phyloP scores from a whole-genome alignment of 2,329 filamentous ascomycete genomes.

The Aspergillus sp. region DNA sequence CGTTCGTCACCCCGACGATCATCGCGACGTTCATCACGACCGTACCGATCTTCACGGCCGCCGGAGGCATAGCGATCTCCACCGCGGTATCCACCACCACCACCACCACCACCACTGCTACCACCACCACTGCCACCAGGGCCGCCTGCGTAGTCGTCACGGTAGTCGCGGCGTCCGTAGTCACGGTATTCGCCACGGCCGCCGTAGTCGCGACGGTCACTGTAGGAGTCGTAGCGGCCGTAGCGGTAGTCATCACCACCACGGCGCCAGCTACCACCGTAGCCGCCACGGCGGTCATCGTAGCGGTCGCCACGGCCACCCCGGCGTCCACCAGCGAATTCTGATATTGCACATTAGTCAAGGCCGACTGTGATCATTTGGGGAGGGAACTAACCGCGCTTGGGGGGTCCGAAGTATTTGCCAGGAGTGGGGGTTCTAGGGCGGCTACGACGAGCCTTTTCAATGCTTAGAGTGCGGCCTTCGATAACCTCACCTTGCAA shows the following conservation, averaged over 20 bases:
- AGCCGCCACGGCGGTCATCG: conserved; percentile 55
- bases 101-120: conserved; percentile 23
- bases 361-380: background rate
- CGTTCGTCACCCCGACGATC: conserved; percentile 49
- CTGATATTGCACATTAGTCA: conserved; percentile 20
- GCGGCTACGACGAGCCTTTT: conserved; percentile 94
- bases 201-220: conserved; percentile 51
- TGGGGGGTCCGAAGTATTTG: conserved; percentile 98
- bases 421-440: conserved; percentile 95
- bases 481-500: conserved; percentile 94
- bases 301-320: conserved; percentile 49
- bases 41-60: conserved; percentile 36
- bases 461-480: conserved; percentile 93
- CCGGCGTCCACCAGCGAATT: conserved; percentile 52
- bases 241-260: conserved; percentile 42
- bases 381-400: conserved; percentile 70
- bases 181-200: conserved; percentile 43
- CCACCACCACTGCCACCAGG: conserved; percentile 39
- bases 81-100: conserved; percentile 39
- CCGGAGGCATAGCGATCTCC: conserved; percentile 43
- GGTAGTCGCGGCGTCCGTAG: conserved; percentile 49
- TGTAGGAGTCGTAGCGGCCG: conserved; percentile 48
- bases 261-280: conserved; percentile 49
- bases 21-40: conserved; percentile 51
- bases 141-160: conserved; percentile 41